Evolutionary conservation across 371 early-diverging fungal genomes (phyloP).

Genomic region (Lichtheimia hyalospora): DNA sequence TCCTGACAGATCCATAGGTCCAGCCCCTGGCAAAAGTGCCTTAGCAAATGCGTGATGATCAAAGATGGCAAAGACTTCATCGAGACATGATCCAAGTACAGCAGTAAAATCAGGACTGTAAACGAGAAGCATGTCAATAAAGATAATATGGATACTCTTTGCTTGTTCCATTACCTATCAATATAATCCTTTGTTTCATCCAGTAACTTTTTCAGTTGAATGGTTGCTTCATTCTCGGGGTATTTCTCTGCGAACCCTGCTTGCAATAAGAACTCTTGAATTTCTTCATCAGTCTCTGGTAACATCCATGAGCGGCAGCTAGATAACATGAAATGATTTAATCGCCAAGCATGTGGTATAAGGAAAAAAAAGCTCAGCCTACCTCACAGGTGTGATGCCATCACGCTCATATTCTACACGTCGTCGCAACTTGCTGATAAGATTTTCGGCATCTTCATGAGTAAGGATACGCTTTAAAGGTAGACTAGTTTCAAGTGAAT

Average conservation of each 20-base stretch:
- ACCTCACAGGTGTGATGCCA: constrained; percentile 32
- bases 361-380: background rate
- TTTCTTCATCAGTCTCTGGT: constrained; percentile 66
- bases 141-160: background rate
- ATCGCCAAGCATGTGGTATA: background rate
- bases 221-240: constrained; percentile 16
- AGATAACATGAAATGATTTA: too few relatives aligned
- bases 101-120: constrained; percentile 60
- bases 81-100: constrained; percentile 54
- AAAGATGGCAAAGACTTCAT: constrained; percentile 63
- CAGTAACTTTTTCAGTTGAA: constrained; percentile 59
- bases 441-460: constrained; percentile 28
- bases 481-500: constrained; percentile 15
- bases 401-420: constrained; percentile 34
- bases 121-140: background rate
- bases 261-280: constrained; percentile 60
- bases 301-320: constrained; percentile 63
- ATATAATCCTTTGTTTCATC: constrained; percentile 84
- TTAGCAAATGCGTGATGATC: constrained; percentile 39
- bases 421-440: constrained; percentile 26
- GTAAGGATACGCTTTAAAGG: constrained; percentile 32
- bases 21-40: constrained; percentile 23
- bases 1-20: constrained; percentile 8
- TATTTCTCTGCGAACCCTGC: constrained; percentile 43
- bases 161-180: constrained; percentile 53